Percentiles rank a stretch among this genome's conserved stretches.
phyloP scores from a whole-genome alignment of 2,329 filamentous ascomycete species.

The Xylaria sp. region DNA sequence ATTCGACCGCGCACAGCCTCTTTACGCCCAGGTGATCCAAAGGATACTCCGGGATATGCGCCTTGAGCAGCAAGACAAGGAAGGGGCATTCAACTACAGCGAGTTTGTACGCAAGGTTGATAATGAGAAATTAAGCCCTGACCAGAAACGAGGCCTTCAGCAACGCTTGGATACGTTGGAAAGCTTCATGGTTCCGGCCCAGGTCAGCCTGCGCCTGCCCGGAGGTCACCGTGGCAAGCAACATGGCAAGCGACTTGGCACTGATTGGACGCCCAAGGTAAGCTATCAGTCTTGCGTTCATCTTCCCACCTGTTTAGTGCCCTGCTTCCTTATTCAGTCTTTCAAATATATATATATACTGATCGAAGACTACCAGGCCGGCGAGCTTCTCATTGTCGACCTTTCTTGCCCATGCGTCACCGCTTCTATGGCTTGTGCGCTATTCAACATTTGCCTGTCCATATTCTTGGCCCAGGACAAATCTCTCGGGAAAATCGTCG shows the following conservation, averaged over 20 bases:
- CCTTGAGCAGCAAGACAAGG: slow-evolving; percentile 54
- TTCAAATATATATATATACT: background rate
- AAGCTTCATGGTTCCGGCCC: slow-evolving; percentile 64
- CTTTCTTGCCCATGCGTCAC: slow-evolving; percentile 78
- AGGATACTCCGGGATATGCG: slow-evolving; percentile 69
- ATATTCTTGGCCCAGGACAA: slow-evolving; percentile 70
- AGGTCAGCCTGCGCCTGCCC: slow-evolving; percentile 33
- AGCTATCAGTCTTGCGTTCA: background rate
- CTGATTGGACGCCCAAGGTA: slow-evolving; percentile 48
- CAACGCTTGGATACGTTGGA: slow-evolving; percentile 72
- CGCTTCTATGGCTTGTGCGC: slow-evolving; percentile 71
- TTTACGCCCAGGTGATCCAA: slow-evolving; percentile 68
- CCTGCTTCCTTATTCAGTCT: background rate
- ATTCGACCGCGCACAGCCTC: slow-evolving; percentile 59
- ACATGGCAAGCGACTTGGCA: slow-evolving; percentile 37
- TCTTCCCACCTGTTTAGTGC: too few species aligned
- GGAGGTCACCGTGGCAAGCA: background rate
- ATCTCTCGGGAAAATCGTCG: slow-evolving; percentile 68
- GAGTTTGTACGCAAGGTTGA: slow-evolving; percentile 57
- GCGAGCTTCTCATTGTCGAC: slow-evolving; percentile 74
- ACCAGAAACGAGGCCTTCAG: slow-evolving; percentile 66
- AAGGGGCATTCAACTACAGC: slow-evolving; percentile 60
- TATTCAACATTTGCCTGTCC: slow-evolving; percentile 78
- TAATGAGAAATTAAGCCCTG: slow-evolving; percentile 54
- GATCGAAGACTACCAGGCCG: slow-evolving; percentile 49